Conservation (phyloP, 1,139 yeast species). For the Yamadazyma dendronema region DNA sequence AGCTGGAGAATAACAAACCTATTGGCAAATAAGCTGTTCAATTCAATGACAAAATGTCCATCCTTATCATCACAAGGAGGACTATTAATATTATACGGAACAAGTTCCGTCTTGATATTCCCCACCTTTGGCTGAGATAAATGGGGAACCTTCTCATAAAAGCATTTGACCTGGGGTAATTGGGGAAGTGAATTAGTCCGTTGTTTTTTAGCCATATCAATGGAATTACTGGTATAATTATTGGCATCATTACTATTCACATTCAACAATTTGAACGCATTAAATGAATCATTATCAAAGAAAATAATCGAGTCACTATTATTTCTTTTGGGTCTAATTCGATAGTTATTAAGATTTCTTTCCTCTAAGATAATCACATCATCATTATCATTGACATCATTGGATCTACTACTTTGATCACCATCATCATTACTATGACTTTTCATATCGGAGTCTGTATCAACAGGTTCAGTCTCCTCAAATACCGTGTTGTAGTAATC, state of each 20-base stretch:
- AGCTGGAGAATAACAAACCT: conserved; percentile 64
- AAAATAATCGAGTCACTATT: conserved; percentile 40
- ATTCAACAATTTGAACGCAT: conserved; percentile 47
- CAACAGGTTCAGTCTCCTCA: conserved; percentile 5
- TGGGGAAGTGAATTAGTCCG: conserved; percentile 74
- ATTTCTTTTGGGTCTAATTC: conserved; percentile 26
- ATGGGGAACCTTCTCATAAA: conserved; percentile 35
- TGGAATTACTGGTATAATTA: conserved; percentile 5
- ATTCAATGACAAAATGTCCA: conserved; percentile 75
- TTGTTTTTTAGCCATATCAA: conserved; percentile 42
- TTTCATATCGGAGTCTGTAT: conserved; percentile 1
- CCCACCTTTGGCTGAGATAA: conserved; percentile 41
- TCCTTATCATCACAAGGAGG: conserved; percentile 70
- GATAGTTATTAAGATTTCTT: conserved; percentile 23
- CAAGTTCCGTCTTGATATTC: conserved; percentile 40
- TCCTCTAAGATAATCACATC: conserved; percentile 38
- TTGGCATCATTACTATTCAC: conserved; percentile 18
- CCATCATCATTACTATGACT: conserved; percentile 15
- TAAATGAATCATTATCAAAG: conserved; percentile 40
- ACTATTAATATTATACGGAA: conserved; percentile 38
- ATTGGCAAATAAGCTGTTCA: conserved; percentile 62
- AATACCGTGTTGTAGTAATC: conserved; percentile 11
- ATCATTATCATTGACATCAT: conserved; percentile 22
- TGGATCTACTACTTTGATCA: conserved; percentile 25
- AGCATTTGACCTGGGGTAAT: conserved; percentile 53